Conservation (phyloP, 1,139 yeast genomes). For the Pichia sp. region DNA sequence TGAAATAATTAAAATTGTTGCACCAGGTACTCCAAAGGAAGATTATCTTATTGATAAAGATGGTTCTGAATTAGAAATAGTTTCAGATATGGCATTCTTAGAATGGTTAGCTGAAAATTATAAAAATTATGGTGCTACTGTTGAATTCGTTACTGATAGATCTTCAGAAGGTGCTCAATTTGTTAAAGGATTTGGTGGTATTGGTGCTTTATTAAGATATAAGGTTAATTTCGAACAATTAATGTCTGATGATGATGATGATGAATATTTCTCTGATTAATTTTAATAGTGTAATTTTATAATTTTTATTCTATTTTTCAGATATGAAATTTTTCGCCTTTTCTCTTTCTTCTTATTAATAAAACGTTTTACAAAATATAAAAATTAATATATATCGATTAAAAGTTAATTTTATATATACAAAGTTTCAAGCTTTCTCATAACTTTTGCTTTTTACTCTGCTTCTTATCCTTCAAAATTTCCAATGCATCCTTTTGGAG, state of each 20-base stretch:
- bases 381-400: background rate
- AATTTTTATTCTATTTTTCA: slow-evolving; percentile 2
- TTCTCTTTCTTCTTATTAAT: background rate
- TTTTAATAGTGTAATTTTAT: background rate
- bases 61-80: slow-evolving; percentile 84
- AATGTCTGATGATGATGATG: slow-evolving; percentile 78
- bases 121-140: slow-evolving; percentile 86
- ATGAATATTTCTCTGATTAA: slow-evolving; percentile 62
- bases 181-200: slow-evolving; percentile 97
- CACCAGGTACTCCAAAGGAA: slow-evolving; percentile 68
- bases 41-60: slow-evolving; percentile 73
- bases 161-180: slow-evolving; percentile 98
- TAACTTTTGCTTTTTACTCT: slow-evolving; percentile 26
- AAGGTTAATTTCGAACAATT: slow-evolving; percentile 95
- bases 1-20: slow-evolving; percentile 66
- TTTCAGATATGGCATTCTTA: slow-evolving; percentile 74
- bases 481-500: slow-evolving; percentile 65
- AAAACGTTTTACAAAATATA: background rate
- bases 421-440: background rate
- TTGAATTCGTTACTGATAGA: slow-evolving; percentile 94
- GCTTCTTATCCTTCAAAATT: slow-evolving; percentile 39
- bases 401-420: background rate
- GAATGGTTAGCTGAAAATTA: slow-evolving; percentile 99
- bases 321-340: background rate
- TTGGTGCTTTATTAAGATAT: slow-evolving; percentile 93